A percentile compares a stretch with the other conserved stretches of the same genome.
Evolutionary conservation across 2,329 filamentous ascomycete species (phyloP).

Genomic region (Exophiala oligosperma): DNA sequence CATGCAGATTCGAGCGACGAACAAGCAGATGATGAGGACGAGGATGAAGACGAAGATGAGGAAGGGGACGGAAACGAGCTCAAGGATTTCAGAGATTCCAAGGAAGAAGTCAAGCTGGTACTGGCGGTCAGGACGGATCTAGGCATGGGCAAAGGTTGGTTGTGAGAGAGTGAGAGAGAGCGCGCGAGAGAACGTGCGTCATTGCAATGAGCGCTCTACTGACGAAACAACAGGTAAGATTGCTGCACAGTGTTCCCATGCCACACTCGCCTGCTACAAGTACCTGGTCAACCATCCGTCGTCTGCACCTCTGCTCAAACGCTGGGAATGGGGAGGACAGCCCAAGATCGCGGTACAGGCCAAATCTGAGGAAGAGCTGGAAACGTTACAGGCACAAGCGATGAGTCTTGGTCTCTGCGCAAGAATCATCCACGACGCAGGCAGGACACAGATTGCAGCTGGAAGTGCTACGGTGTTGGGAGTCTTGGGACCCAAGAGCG

Average conservation of each 20-base stretch:
- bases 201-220: not conserved
- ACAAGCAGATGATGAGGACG: constrained; percentile 33
- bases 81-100: constrained; percentile 51
- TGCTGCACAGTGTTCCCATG: constrained; percentile 90
- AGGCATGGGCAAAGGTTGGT: constrained; percentile 92
- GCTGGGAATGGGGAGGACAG: constrained; percentile 85
- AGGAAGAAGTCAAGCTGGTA: constrained; percentile 90
- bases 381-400: constrained; percentile 77
- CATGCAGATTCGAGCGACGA: constrained; percentile 45
- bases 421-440: constrained; percentile 91
- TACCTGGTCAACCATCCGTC: constrained; percentile 61
- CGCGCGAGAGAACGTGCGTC: not conserved
- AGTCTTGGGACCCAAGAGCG: constrained; percentile 76
- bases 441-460: constrained; percentile 91
- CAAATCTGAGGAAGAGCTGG: constrained; percentile 76
- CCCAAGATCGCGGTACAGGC: constrained; percentile 91
- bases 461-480: constrained; percentile 92
- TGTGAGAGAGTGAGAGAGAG: not conserved
- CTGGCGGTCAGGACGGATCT: constrained; percentile 90
- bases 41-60: constrained; percentile 60
- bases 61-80: constrained; percentile 57
- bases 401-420: constrained; percentile 82
- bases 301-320: constrained; percentile 63
- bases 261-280: constrained; percentile 98
- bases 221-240: constrained; percentile 72